Evolutionary conservation across 2,329 filamentous ascomycete species (phyloP).

Genomic region (Botrytis pseudocinerea): DNA sequence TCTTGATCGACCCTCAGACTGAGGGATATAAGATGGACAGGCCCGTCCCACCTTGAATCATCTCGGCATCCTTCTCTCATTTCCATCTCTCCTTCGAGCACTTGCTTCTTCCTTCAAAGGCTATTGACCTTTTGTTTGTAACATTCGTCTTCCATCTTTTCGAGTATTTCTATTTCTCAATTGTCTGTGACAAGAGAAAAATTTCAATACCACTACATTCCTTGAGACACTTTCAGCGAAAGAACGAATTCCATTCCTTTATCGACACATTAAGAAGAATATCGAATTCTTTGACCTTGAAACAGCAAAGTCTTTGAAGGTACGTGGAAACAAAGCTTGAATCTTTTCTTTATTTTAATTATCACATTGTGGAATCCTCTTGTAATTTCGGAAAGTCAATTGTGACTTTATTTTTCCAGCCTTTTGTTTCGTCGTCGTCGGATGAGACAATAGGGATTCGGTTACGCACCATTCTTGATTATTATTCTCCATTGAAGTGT

Average conservation of each 20-base stretch:
- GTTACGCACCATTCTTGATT: not conserved
- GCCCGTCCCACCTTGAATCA: not conserved
- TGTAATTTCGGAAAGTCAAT: not conserved
- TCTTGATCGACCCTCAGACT: not conserved
- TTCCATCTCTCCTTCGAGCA: slow-evolving; percentile 12
- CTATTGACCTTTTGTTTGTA: not conserved
- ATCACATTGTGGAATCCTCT: not conserved
- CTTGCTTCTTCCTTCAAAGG: slow-evolving; percentile 8
- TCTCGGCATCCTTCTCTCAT: slow-evolving; percentile 9
- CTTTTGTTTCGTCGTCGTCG: not conserved
- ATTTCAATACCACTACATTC: not conserved
- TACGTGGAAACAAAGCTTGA: slow-evolving; percentile 2
- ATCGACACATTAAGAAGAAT: slow-evolving; percentile 1
- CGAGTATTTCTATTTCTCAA: not conserved
- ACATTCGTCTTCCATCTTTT: slow-evolving; percentile 9
- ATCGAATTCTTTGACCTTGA: not conserved
- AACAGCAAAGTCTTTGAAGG: slow-evolving; percentile 6
- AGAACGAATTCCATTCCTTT: slow-evolving; percentile 14
- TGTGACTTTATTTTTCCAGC: not conserved
- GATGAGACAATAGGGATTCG: not conserved
- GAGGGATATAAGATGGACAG: slow-evolving; percentile 19
- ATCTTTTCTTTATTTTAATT: not conserved
- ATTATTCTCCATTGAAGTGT: slow-evolving; percentile 5
- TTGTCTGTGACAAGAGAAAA: slow-evolving; percentile 15
- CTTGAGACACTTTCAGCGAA: slow-evolving; percentile 10